Evolutionary conservation across 805 yeast genomes (phyloP).

Genomic region (Saturnispora ahearnii): DNA sequence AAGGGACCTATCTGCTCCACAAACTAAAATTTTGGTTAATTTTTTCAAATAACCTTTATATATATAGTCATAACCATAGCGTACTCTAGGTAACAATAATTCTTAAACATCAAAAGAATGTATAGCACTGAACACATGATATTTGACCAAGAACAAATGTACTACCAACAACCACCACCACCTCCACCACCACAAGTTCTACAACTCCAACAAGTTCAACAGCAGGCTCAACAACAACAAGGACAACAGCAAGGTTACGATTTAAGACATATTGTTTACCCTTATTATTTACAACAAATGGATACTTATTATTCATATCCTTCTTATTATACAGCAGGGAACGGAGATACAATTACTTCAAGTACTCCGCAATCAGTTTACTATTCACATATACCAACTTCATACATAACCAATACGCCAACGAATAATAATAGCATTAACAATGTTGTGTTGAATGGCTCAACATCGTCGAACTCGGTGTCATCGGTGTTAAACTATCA

Average conservation of each 20-base stretch:
- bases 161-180: background rate
- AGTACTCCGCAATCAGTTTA: too few relatives aligned
- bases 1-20: constrained; percentile 1
- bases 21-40: background rate
- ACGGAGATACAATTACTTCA: background rate
- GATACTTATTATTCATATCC: background rate
- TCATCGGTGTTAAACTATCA: background rate
- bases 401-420: too few relatives aligned
- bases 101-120: background rate
- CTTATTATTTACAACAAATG: background rate
- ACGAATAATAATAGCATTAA: background rate
- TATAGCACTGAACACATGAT: background rate
- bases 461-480: background rate
- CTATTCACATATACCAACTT: too few relatives aligned
- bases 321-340: background rate
- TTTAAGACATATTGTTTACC: background rate
- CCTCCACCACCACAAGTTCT: background rate
- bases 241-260: background rate
- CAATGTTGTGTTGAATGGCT: background rate
- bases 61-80: too few relatives aligned
- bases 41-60: background rate
- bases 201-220: background rate
- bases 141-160: background rate
- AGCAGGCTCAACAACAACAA: background rate
- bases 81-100: too few relatives aligned